Evolutionary conservation across 768 basidiomycete genomes (phyloP).

Genomic region (Lactifluus volemus): DNA sequence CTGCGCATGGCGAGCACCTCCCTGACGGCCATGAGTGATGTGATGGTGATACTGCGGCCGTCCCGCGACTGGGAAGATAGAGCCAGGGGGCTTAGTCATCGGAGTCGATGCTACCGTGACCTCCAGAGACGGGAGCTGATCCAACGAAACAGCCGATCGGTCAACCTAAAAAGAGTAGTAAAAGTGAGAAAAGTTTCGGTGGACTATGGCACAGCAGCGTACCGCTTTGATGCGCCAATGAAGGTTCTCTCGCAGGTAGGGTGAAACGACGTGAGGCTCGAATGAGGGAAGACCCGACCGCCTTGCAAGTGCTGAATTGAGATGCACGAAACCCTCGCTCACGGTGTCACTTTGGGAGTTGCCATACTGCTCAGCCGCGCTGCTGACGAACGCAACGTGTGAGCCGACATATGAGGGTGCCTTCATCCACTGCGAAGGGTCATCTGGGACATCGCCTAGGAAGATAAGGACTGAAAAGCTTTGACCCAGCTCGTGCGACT

Average conservation of each 20-base stretch:
- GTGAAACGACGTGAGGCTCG: conserved; percentile 31
- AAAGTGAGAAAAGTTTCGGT: background rate
- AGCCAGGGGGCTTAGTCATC: background rate
- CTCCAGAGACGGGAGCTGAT: conserved; percentile 12
- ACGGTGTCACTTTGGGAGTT: conserved; percentile 30
- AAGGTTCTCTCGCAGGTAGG: conserved; percentile 34
- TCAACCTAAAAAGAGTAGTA: background rate
- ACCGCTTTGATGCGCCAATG: conserved; percentile 38
- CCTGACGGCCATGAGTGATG: conserved; percentile 10
- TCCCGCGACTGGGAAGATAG: conserved; percentile 8
- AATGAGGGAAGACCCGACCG: conserved; percentile 26
- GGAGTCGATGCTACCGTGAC: conserved; percentile 1
- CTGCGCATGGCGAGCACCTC: background rate
- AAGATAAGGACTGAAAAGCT: conserved; percentile 26
- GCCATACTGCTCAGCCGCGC: conserved; percentile 28
- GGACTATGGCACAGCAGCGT: background rate
- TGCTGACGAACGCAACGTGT: conserved; percentile 36
- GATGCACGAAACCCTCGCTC: conserved; percentile 38
- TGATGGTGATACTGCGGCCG: conserved; percentile 4
- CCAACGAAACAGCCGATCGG: background rate
- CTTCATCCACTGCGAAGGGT: too few species aligned
- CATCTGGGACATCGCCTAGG: conserved; percentile 28
- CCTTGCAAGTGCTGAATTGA: conserved; percentile 29
- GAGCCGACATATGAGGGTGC: conserved; percentile 7
- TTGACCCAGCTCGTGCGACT: too few species aligned